Conservation (phyloP, 192 early-diverging fungal species). For the Paraglomus brasilianum region DNA sequence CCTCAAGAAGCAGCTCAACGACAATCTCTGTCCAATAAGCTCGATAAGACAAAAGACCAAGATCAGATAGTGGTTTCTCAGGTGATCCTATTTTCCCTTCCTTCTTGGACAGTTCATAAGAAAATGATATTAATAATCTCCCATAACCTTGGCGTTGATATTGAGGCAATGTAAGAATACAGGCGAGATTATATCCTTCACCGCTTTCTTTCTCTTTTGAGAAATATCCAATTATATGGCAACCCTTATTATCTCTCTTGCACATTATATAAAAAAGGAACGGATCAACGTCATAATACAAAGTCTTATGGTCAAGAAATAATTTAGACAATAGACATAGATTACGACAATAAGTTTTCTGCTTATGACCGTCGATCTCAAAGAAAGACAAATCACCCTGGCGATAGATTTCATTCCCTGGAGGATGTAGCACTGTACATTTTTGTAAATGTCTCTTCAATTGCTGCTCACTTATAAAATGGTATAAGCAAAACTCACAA, state of each 20-base stretch:
- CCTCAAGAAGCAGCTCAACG: constrained; percentile 70
- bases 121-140: constrained; percentile 90
- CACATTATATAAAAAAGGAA: constrained; percentile 98
- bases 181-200: constrained; percentile 97
- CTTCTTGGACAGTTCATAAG: constrained; percentile 94
- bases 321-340: constrained; percentile 94
- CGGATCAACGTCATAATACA: constrained; percentile 98
- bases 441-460: constrained; percentile 82
- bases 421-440: constrained; percentile 91
- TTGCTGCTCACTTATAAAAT: constrained; percentile 69
- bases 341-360: constrained; percentile 92
- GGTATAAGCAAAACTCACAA: constrained; percentile 95
- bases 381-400: constrained; percentile 91
- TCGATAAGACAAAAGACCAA: constrained; percentile 92
- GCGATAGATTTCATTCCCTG: constrained; percentile 99
- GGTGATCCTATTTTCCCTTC: constrained; percentile 95
- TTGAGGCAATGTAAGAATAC: constrained; percentile 97
- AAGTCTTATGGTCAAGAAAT: constrained; percentile 98
- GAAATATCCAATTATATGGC: constrained; percentile 96
- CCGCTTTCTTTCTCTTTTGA: constrained; percentile 98
- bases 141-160: constrained; percentile 97
- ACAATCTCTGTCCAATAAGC: constrained; percentile 94
- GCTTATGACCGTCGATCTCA: constrained; percentile 95
- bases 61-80: constrained; percentile 97
- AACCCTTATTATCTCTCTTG: constrained; percentile 78